Evolutionary conservation across 305 asterid genomes (phyloP), one percentile per base, ranked within the genome.

Genomic region (Nicotiana rustica): DNA sequence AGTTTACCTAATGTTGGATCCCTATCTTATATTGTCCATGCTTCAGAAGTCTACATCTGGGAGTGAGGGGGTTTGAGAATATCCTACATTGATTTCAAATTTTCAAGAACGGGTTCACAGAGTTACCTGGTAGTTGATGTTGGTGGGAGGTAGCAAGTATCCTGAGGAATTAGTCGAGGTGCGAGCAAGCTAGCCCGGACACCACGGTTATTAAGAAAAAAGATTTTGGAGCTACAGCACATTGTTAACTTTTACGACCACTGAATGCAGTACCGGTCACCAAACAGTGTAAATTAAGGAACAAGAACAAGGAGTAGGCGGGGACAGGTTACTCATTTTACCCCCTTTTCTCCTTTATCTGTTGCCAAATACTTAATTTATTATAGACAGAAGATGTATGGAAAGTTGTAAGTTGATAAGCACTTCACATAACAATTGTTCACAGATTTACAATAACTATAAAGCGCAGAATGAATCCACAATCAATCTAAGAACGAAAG

Each of bases 251-350:
- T 41, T 14, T 66, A 31, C 10, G 12, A 66, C 44, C 8, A 67
- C 52, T 18, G 8, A 67, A 67, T 35, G 76, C n/a, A 33, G 55
- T 35, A 10, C 15, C 29, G 18, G 56, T 18, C 33, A 69, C 33
- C 77, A 38, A 49, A 69, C 8, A 36, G 5, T 38, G 64, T 57
- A 38, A 70, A 70, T 41, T 10, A 69, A 69, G 77, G 77, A 56
- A 41, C 29, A 41, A 41, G 35, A 12, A 69, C 56, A 10, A 69
- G 2, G 64, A 15, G 31, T 10, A 69, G 8, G 57, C 12, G 5
- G 17, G 77, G 59, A 38, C 44, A 69, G 59, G n/a, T 41, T 38
- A 5, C 35, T 69, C n/a, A 69, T 69, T 69, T 69, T 69, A 69
- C n/a, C 67, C 67, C 29, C 2, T 19, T 18, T 61, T 9, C 13